Evolutionary conservation across 768 basidiomycete species (phyloP).

Genomic region (Hortiboletus campestris): DNA sequence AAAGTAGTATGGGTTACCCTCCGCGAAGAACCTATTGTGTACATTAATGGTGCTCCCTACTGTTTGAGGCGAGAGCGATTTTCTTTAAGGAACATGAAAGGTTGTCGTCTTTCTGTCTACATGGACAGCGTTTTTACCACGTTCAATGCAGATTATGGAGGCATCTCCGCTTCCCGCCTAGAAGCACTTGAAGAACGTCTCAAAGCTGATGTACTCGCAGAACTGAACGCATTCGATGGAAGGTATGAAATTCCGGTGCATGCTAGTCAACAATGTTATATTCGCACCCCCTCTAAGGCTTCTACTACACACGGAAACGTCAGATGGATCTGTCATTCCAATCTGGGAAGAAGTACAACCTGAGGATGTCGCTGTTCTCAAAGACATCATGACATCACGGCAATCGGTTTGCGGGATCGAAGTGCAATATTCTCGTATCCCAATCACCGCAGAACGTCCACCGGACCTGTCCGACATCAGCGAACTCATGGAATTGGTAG

Average conservation of each 20-base stretch:
- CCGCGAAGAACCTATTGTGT: conserved; percentile 89
- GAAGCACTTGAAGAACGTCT: conserved; percentile 91
- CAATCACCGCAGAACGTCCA: conserved; percentile 87
- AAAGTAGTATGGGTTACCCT: conserved; percentile 88
- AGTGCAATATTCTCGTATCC: conserved; percentile 79
- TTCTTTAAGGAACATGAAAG: conserved; percentile 93
- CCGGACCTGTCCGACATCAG: conserved; percentile 73
- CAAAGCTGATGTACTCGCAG: conserved; percentile 81
- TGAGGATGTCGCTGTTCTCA: conserved; percentile 73
- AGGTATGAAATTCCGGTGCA: conserved; percentile 44
- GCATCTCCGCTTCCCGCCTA: conserved; percentile 86
- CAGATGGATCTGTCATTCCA: conserved; percentile 85
- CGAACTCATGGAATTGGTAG: conserved; percentile 76
- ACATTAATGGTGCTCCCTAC: conserved; percentile 91
- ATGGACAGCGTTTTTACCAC: not conserved
- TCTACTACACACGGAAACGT: conserved; percentile 84
- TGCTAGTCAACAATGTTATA: not conserved
- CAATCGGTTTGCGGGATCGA: conserved; percentile 47
- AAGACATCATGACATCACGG: conserved; percentile 80
- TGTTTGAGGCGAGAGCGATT: conserved; percentile 84
- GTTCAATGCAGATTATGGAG: conserved; percentile 75
- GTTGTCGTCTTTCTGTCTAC: conserved; percentile 32
- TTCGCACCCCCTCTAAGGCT: conserved; percentile 43
- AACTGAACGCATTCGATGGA: conserved; percentile 81
- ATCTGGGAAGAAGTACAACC: conserved; percentile 89